Percentiles rank a stretch among this genome's conserved stretches.
Conservation (phyloP, 2,329 filamentous ascomycete species). For the Beauveria bassiana region DNA sequence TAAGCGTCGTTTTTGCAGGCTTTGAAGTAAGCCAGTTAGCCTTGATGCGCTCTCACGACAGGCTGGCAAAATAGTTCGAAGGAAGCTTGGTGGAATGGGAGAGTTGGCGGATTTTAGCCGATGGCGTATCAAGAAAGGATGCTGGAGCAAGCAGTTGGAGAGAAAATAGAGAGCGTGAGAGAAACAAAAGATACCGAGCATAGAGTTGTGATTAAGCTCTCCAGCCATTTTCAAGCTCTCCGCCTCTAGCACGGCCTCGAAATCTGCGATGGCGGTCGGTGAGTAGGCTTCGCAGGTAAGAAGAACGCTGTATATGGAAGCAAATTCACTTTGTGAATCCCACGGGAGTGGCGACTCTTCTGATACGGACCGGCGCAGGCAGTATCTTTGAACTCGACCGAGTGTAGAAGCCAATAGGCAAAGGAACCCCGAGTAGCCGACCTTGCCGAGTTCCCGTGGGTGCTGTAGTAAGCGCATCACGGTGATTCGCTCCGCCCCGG, state of each 20-base stretch:
- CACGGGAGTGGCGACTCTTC: background rate
- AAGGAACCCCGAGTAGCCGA: background rate
- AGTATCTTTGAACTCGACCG: background rate
- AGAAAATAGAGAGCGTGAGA: background rate
- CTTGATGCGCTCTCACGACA: background rate
- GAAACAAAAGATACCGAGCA: background rate
- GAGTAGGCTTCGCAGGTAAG: background rate
- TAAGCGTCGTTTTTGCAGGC: background rate
- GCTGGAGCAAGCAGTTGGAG: background rate
- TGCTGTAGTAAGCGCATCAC: background rate
- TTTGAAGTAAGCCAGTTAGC: background rate
- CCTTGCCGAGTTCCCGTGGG: background rate
- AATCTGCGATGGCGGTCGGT: background rate
- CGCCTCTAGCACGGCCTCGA: background rate
- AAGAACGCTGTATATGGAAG: background rate
- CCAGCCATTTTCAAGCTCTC: background rate
- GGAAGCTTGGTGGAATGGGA: background rate
- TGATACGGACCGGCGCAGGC: background rate
- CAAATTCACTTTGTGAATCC: background rate
- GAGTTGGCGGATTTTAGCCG: background rate
- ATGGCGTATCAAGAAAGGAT: background rate
- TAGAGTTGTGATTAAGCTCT: background rate
- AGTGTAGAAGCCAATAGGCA: background rate
- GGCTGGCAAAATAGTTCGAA: background rate
- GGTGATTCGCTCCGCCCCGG: background rate